Percentiles rank a stretch among this genome's conserved stretches.
Conservation (phyloP, 371 early-diverging fungal species). For the Haplosporangium sp. region DNA sequence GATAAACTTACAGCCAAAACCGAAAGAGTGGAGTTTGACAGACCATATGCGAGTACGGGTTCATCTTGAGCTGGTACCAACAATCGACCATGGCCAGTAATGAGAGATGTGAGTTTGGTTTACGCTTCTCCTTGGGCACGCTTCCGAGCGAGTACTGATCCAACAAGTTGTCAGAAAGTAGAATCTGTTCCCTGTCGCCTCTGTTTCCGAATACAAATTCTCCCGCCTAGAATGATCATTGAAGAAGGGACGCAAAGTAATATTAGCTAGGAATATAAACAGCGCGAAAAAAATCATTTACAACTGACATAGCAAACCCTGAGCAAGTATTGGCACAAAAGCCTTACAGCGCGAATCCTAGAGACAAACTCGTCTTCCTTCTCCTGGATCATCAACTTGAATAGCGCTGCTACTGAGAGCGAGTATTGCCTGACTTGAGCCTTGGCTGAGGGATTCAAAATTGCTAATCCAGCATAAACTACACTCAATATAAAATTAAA, state of each 20-base stretch:
- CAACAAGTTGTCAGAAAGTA: constrained; percentile 83
- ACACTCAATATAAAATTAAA: neutral
- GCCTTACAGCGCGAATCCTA: constrained; percentile 63
- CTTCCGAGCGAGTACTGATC: constrained; percentile 91
- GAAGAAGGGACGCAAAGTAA: neutral
- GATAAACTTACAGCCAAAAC: constrained; percentile 79
- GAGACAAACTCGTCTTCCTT: constrained; percentile 80
- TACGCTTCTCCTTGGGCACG: constrained; percentile 79
- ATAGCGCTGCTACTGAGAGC: constrained; percentile 86
- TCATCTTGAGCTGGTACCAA: constrained; percentile 85
- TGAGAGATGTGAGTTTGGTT: constrained; percentile 93
- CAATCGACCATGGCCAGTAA: constrained; percentile 94
- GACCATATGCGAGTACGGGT: constrained; percentile 94
- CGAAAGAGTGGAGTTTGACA: constrained; percentile 97
- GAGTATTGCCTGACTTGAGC: constrained; percentile 91
- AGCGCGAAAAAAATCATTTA: neutral
- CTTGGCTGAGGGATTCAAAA: constrained; percentile 92
- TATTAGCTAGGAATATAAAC: neutral
- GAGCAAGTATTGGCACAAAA: too few relatives aligned
- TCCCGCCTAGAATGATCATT: constrained; percentile 65
- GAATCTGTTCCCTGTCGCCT: constrained; percentile 70
- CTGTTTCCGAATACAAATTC: constrained; percentile 88
- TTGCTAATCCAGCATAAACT: constrained; percentile 79
- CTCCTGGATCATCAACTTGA: constrained; percentile 94
- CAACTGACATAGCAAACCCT: neutral